A percentile compares a stretch with the other conserved stretches of the same genome.
Evolutionary conservation across 768 basidiomycete species (phyloP).

Genomic region (Trametes meyenii): DNA sequence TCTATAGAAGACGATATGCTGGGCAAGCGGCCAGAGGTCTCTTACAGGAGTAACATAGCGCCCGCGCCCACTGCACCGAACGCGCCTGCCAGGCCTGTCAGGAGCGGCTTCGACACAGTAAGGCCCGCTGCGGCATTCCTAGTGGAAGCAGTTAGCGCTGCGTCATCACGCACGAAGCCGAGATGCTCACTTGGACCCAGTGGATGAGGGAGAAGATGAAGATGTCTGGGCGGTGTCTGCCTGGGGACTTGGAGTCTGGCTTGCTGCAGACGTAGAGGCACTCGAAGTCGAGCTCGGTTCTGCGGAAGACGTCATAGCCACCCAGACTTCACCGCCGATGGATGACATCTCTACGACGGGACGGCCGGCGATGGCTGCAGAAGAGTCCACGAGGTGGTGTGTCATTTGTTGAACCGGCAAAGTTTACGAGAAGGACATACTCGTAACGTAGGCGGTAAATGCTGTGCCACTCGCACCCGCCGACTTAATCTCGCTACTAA

Average conservation of each 20-base stretch:
- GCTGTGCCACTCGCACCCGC: not conserved
- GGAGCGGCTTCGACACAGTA: not conserved
- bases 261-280: not conserved
- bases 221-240: not conserved
- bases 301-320: not conserved
- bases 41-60: not conserved
- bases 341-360: conserved; percentile 7
- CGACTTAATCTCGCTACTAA: conserved; percentile 3
- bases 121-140: not conserved
- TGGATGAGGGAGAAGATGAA: too few relatives aligned
- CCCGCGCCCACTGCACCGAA: not conserved
- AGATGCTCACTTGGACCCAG: too few relatives aligned
- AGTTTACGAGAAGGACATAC: not conserved
- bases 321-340: not conserved
- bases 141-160: too few relatives aligned
- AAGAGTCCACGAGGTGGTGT: not conserved
- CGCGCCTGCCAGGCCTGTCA: not conserved
- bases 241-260: not conserved
- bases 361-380: conserved; percentile 6
- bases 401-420: not conserved
- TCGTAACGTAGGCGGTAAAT: conserved; percentile 8
- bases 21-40: not conserved
- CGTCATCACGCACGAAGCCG: too few relatives aligned
- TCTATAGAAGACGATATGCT: not conserved
- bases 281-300: not conserved